Conservation (phyloP, 2,329 filamentous ascomycete species). For the Diaporthe capsici region DNA sequence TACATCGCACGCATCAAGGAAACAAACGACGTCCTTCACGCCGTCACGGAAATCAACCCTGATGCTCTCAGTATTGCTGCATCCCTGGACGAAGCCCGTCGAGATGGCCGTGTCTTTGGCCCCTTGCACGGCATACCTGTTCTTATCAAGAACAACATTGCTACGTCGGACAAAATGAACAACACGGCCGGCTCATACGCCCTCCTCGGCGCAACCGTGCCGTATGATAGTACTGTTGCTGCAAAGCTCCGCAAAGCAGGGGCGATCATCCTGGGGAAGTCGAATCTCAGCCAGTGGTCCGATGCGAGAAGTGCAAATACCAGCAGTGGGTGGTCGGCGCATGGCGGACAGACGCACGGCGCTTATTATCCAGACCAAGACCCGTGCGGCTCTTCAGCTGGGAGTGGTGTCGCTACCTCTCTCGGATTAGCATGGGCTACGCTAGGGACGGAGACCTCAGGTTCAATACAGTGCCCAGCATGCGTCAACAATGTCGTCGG, state of each 20-base stretch:
- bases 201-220: constrained; percentile 66
- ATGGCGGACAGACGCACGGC: constrained; percentile 73
- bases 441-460: constrained; percentile 35
- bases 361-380: constrained; percentile 75
- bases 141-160: constrained; percentile 76
- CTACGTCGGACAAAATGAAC: constrained; percentile 71
- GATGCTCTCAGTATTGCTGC: constrained; percentile 52
- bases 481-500: constrained; percentile 35
- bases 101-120: constrained; percentile 47
- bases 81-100: constrained; percentile 51
- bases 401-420: constrained; percentile 71
- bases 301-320: constrained; percentile 70
- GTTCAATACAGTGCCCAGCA: constrained; percentile 32
- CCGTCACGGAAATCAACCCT: constrained; percentile 54
- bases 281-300: constrained; percentile 75
- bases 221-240: constrained; percentile 69
- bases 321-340: constrained; percentile 75
- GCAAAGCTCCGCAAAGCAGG: constrained; percentile 71
- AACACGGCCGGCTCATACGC: constrained; percentile 72
- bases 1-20: constrained; percentile 47
- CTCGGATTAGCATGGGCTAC: constrained; percentile 70
- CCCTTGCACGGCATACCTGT: constrained; percentile 75
- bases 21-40: constrained; percentile 48
- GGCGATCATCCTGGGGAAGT: constrained; percentile 74
- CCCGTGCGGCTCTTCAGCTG: constrained; percentile 73